phyloP scores from a whole-genome alignment of 768 basidiomycete genomes.

The Tulasnella sp. region DNA sequence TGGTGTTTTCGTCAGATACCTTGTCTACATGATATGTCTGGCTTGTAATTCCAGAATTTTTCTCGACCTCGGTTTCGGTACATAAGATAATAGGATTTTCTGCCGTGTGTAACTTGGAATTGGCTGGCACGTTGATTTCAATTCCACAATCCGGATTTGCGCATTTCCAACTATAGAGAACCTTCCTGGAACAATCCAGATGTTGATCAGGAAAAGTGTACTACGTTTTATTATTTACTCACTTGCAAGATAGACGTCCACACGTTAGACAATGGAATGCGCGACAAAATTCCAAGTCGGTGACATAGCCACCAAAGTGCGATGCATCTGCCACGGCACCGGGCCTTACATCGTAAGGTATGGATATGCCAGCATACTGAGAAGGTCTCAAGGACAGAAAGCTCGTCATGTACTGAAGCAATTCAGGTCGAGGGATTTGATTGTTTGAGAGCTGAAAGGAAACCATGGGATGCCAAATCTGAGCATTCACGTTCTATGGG shows the following conservation, averaged over 20 bases:
- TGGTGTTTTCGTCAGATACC: neutral
- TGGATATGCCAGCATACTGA: neutral
- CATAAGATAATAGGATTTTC: no score
- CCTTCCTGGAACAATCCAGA: neutral
- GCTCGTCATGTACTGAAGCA: neutral
- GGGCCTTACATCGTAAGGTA: neutral
- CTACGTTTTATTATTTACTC: slow-evolving; percentile 17
- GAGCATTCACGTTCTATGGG: slow-evolving; percentile 26
- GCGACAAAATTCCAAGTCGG: neutral
- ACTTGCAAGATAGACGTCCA: slow-evolving; percentile 67
- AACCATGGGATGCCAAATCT: no score
- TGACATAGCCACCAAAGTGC: slow-evolving; percentile 3
- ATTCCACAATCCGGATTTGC: neutral
- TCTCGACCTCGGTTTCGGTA: neutral
- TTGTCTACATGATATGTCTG: neutral
- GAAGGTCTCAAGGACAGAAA: slow-evolving; percentile 13
- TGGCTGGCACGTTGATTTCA: neutral
- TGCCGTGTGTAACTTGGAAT: no score
- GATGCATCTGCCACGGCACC: neutral
- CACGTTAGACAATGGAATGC: slow-evolving; percentile 37
- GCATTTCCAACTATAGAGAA: neutral
- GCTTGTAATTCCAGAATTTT: neutral
- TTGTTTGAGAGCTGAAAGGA: no score
- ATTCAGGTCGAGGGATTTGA: no score
- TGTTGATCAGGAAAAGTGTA: neutral